Conservation (phyloP, 2,329 filamentous ascomycete species). For the Talaromyces verruculosus region DNA sequence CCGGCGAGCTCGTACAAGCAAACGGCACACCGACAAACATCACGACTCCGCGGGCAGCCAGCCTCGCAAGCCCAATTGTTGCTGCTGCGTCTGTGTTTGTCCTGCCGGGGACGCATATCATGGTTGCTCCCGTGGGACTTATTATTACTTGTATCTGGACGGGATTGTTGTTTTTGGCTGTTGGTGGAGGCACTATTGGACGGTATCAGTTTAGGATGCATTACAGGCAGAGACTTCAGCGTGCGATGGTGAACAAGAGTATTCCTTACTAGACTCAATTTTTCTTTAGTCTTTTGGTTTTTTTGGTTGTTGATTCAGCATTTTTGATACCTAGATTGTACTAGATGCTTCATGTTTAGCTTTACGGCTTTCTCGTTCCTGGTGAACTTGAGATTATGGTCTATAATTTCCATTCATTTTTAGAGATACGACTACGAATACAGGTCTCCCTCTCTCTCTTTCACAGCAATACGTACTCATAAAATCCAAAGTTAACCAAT, state of each 20-base stretch:
- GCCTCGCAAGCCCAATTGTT: constrained; percentile 28
- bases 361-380: not conserved
- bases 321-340: constrained; percentile 1
- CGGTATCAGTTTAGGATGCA: constrained; percentile 35
- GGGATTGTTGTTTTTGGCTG: constrained; percentile 31
- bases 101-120: constrained; percentile 35
- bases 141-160: constrained; percentile 37
- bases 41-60: constrained; percentile 26
- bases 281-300: not conserved
- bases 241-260: not conserved
- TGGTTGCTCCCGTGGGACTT: constrained; percentile 34
- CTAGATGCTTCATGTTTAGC: not conserved
- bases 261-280: not conserved
- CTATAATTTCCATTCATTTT: not conserved
- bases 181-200: constrained; percentile 36
- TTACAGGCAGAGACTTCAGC: constrained; percentile 32
- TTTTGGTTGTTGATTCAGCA: not conserved
- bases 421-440: not conserved
- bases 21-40: constrained; percentile 28
- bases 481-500: not conserved
- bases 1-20: constrained; percentile 32
- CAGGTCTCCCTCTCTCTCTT: not conserved
- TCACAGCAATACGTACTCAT: not conserved
- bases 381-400: constrained; percentile 3
- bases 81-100: constrained; percentile 30